Base-by-base conservation (phyloP, 2,329 filamentous ascomycete species). In the Beauveria sp. region DNA sequence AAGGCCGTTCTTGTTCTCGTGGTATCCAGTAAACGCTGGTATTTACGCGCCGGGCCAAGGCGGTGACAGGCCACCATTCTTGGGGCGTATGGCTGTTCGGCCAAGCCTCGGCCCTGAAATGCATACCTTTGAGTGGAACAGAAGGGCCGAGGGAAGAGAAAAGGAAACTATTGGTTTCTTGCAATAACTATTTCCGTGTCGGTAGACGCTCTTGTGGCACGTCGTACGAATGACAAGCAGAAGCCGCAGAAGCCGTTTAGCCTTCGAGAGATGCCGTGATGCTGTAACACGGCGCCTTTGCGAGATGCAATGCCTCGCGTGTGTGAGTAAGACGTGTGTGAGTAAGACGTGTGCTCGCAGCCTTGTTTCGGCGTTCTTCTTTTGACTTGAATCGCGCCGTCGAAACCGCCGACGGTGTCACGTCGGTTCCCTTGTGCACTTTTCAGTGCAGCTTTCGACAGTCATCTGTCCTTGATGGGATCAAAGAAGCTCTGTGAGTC, bases 11-110 rank as follows among this genome's bases (percentile, higher is more conserved):
- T 38, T 38, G 20, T 55, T 30, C n/a, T 22, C n/a, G 22, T 50
- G 45, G 57, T 49, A 28, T 45, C 57, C 47, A 52, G 34, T 59
- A 24, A 49, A 12, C 14, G 24, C 22, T 18, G 4, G n/a, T 9
- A 59, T 2, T 40, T 59, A 52, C 34, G 57, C 57, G 57, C 57
- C 57, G 24, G 22, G 34, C 57, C 46, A 26, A 42, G 46, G 45
- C 55, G 22, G 46, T 58, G 34, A 58, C 56, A 43, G 24, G 20
- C 10, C 14, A 46, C 34, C 8, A 22, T 40, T 22, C 34, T 42
- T n/a, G 46, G 42, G 30, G 45, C 46, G 45, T 30, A 18, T 40
- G 30, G 46, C 38, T 24, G 34, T 18, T 42, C 30, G 28, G 16
- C 16, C 20, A 42, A 42, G 30, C 9, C 16, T 42, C 28, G 45